phyloP scores from a whole-genome alignment of 495 filamentous ascomycete genomes.

The Gamarada debralockiae region DNA sequence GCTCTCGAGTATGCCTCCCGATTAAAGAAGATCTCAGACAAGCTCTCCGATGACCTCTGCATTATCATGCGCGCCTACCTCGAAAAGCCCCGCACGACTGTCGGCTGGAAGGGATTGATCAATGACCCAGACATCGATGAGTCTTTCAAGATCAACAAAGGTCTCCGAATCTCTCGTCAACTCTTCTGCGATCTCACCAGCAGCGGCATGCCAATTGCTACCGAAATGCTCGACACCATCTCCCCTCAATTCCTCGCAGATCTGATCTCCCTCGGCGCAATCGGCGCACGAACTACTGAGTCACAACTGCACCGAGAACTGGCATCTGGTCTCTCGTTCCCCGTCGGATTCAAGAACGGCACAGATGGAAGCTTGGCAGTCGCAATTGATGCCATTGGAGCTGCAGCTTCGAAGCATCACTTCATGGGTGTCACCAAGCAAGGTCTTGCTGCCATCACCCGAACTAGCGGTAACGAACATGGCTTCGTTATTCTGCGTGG shows the following conservation, averaged over 20 bases:
- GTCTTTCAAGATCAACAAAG: slow-evolving; percentile 99
- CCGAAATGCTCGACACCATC: slow-evolving; percentile 98
- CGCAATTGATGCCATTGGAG: slow-evolving; percentile 95
- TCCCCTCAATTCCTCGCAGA: slow-evolving; percentile 94
- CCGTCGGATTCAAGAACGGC: slow-evolving; percentile 98
- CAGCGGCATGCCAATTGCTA: slow-evolving; percentile 87
- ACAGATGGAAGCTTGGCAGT: slow-evolving; percentile 92
- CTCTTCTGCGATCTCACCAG: slow-evolving; percentile 87
- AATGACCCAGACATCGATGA: slow-evolving; percentile 98
- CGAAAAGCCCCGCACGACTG: slow-evolving; percentile 98
- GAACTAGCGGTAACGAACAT: slow-evolving; percentile 89
- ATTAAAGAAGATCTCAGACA: slow-evolving; percentile 68
- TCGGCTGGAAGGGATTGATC: slow-evolving; percentile 98
- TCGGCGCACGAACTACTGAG: slow-evolving; percentile 96
- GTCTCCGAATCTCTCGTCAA: slow-evolving; percentile 79
- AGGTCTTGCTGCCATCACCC: slow-evolving; percentile 90
- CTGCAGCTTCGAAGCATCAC: slow-evolving; percentile 86
- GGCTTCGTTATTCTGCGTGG: slow-evolving; percentile 95
- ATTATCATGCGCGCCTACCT: slow-evolving; percentile 99
- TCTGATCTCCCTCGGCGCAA: slow-evolving; percentile 90
- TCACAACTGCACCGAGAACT: slow-evolving; percentile 93
- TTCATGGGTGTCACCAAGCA: slow-evolving; percentile 99
- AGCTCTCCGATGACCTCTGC: slow-evolving; percentile 76
- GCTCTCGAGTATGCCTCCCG: slow-evolving; percentile 83
- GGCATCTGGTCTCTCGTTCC: slow-evolving; percentile 95